Conservation (phyloP, 2,329 filamentous ascomycete genomes). For the Diplodia mutila region DNA sequence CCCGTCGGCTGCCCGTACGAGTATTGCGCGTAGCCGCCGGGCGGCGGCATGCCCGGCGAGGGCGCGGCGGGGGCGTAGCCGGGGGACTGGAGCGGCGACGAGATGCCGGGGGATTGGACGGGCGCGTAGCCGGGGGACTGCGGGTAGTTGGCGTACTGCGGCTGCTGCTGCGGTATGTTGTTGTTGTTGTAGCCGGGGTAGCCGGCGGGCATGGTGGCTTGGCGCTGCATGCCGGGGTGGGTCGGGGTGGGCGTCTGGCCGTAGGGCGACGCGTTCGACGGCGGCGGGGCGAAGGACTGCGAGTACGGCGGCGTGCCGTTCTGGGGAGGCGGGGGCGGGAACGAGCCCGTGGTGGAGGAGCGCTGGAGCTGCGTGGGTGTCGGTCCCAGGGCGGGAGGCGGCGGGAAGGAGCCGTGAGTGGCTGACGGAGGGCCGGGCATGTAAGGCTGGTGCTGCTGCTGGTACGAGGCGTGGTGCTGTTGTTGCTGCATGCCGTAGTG, state of each 20-base stretch:
- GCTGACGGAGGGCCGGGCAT: slow-evolving; percentile 48
- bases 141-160: slow-evolving; percentile 47
- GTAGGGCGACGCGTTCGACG: slow-evolving; percentile 36
- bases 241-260: slow-evolving; percentile 30
- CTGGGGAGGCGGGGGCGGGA: slow-evolving; percentile 37
- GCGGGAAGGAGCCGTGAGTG: slow-evolving; percentile 37
- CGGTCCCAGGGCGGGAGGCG: slow-evolving; percentile 31
- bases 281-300: slow-evolving; percentile 46
- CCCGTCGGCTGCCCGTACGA: slow-evolving; percentile 38
- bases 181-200: slow-evolving; percentile 24
- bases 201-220: slow-evolving; percentile 36
- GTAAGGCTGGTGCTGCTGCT: slow-evolving; percentile 41
- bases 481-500: slow-evolving; percentile 35
- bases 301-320: slow-evolving; percentile 28
- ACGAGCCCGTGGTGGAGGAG: slow-evolving; percentile 40
- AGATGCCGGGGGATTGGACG: slow-evolving; percentile 31
- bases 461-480: slow-evolving; percentile 36
- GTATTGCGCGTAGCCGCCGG: slow-evolving; percentile 63
- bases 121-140: slow-evolving; percentile 38
- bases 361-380: slow-evolving; percentile 36
- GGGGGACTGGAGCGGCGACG: slow-evolving; percentile 38
- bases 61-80: slow-evolving; percentile 40
- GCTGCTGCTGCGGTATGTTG: slow-evolving; percentile 12
- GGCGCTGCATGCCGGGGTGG: slow-evolving; percentile 36
- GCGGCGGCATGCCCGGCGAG: slow-evolving; percentile 48